Evolutionary conservation across 257 asterid genomes (phyloP), one percentile per base, ranked within the genome.

Genomic region (Verbena officinalis): DNA sequence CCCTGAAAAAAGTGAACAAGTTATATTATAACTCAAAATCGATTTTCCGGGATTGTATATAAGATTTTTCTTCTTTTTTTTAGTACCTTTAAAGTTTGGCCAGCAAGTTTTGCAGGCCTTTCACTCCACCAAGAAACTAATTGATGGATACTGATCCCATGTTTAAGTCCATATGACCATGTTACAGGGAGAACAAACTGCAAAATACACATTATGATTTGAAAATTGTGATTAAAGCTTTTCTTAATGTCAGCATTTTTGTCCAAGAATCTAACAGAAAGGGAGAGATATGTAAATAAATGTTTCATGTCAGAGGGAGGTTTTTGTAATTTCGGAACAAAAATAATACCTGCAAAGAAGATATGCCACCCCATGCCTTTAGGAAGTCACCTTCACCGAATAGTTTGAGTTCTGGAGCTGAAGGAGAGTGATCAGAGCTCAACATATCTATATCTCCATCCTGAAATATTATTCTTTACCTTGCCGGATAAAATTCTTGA

Each of bases 341-440:
- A 65, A 45, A 12, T 46, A 33, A 23, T 10, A 91, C 98, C 96
- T 91, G 98, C 84, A 93, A 76, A 42, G 96, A 87, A 31, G 99
- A 88, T 60, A 94, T 83, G 75, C 99, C 99, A 27, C 99, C 99
- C 99, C 99, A 94, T 46, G 99, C 99, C 77, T 67, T 84, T 30
- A 90, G 84, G 80, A 94, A 94, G 75, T 94, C 78, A 2, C 99
- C 97, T 69, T 86, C 95, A 8, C 72, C 56, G 13, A 88, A 78
- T 55, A 87, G 92, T 69, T 93, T 94, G 55, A 94, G 96, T 68
- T 88, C 90, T 17, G 99, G 97, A 60, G 34, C 87, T 4, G 97
- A 65, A 8, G 99, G 99, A 14, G 97, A 90, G 78, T 93, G 99
- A 59, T 93, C 99, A 24, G 99, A 93, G 83, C 95, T 90, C 77